Conservation (phyloP, 2,329 filamentous ascomycete species). For the Penicillium brasilianum region DNA sequence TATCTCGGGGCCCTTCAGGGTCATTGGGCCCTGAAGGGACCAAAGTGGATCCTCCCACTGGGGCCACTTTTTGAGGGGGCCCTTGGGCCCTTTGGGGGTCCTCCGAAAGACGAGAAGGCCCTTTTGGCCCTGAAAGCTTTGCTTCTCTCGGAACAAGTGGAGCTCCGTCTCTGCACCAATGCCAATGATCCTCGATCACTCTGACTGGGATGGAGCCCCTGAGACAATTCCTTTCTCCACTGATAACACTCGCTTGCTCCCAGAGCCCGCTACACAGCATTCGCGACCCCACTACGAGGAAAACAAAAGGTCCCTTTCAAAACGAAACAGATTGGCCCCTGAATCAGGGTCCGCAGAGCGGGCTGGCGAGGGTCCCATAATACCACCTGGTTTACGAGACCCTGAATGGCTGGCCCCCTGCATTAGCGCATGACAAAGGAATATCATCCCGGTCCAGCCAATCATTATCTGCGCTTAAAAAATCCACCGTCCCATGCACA, state of each 20-base stretch:
- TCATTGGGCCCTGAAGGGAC: constrained; percentile 13
- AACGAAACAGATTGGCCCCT: background rate
- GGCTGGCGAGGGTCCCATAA: background rate
- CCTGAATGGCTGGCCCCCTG: constrained; percentile 1
- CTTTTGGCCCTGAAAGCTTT: constrained; percentile 14
- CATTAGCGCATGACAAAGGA: background rate
- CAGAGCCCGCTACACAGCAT: background rate
- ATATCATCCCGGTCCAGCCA: constrained; percentile 1
- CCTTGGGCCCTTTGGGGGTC: constrained; percentile 8
- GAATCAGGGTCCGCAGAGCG: background rate
- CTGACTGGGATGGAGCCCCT: constrained; percentile 3
- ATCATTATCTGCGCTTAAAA: background rate
- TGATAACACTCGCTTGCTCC: background rate
- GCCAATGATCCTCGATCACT: background rate
- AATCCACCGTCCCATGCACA: background rate
- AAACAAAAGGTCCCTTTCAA: background rate
- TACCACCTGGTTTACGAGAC: background rate
- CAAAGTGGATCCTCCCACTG: background rate
- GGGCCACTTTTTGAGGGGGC: background rate
- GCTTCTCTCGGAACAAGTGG: constrained; percentile 1
- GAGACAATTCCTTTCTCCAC: background rate
- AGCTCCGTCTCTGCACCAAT: background rate
- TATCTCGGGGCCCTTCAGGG: constrained; percentile 1
- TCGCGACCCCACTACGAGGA: background rate
- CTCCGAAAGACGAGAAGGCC: background rate